Conservation (phyloP, 768 basidiomycete species). For the Suillus subluteus region DNA sequence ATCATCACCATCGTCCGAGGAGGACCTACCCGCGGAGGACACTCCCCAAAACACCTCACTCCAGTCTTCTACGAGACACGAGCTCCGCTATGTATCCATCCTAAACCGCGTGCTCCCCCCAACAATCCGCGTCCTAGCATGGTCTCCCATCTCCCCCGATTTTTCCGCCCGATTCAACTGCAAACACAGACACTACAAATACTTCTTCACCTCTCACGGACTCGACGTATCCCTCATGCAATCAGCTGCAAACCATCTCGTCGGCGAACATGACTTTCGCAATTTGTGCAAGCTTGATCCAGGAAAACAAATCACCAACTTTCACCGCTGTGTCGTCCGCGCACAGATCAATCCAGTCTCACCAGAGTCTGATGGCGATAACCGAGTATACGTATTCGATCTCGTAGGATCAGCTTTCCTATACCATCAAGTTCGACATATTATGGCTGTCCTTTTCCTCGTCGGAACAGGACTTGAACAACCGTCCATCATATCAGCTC, state of each 20-base stretch:
- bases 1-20: background rate
- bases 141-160: conserved; percentile 79
- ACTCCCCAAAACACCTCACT: background rate
- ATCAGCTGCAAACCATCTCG: conserved; percentile 66
- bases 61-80: background rate
- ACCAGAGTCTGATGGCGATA: conserved; percentile 21
- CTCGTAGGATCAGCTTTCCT: conserved; percentile 88
- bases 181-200: conserved; percentile 91
- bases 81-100: background rate
- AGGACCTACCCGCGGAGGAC: background rate
- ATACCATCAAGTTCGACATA: conserved; percentile 95
- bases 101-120: background rate
- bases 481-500: conserved; percentile 66
- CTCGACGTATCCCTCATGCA: conserved; percentile 81
- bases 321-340: conserved; percentile 65
- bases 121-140: conserved; percentile 61
- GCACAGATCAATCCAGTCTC: conserved; percentile 62
- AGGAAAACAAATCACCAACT: conserved; percentile 86
- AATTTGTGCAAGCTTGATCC: conserved; percentile 95
- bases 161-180: conserved; percentile 94
- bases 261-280: conserved; percentile 94
- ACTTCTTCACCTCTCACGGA: conserved; percentile 71
- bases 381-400: conserved; percentile 68
- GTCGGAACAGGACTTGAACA: conserved; percentile 81
- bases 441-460: conserved; percentile 90